These are phyloP conservation scores for Bipolaris cookei DNA, from an alignment of 2,329 filamentous ascomycete species.

Conservation along the genomic window DNA sequence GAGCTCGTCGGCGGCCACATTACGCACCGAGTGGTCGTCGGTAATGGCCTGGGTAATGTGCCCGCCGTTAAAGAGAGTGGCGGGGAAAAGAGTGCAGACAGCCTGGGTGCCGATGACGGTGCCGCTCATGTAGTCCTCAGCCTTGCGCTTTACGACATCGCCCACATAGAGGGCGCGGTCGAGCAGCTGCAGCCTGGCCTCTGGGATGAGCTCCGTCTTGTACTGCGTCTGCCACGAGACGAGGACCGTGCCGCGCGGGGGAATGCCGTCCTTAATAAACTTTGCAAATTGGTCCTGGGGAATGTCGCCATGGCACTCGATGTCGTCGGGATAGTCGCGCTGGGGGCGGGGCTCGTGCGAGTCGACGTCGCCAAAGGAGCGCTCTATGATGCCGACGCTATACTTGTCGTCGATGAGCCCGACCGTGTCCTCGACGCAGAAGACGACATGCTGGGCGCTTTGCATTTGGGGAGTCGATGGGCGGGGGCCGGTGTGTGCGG, in stretches of 20 bases:
- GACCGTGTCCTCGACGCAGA: constrained; percentile 53
- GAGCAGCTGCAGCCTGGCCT: constrained; percentile 56
- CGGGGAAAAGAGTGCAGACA: constrained; percentile 54
- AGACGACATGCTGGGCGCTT: constrained; percentile 32
- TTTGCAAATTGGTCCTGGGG: constrained; percentile 42
- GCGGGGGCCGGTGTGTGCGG: background rate
- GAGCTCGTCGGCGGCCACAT: constrained; percentile 56
- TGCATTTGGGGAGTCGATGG: constrained; percentile 9
- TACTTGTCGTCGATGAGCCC: constrained; percentile 48
- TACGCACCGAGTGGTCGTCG: constrained; percentile 46
- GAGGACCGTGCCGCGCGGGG: constrained; percentile 60
- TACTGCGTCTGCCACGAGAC: constrained; percentile 56
- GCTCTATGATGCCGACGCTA: constrained; percentile 55
- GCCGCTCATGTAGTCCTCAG: constrained; percentile 59
- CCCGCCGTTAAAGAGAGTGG: constrained; percentile 34
- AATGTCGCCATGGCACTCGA: constrained; percentile 44
- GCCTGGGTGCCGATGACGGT: constrained; percentile 59
- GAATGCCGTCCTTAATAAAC: constrained; percentile 55
- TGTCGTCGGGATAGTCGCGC: constrained; percentile 48
- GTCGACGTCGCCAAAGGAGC: constrained; percentile 53
- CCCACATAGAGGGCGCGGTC: constrained; percentile 63
- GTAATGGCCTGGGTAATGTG: constrained; percentile 30
- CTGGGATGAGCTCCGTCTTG: constrained; percentile 50
- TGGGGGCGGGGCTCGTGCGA: constrained; percentile 54
- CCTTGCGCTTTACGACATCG: constrained; percentile 60